phyloP scores from a whole-genome alignment of 495 filamentous ascomycete genomes.

The Usnea hakonensis region DNA sequence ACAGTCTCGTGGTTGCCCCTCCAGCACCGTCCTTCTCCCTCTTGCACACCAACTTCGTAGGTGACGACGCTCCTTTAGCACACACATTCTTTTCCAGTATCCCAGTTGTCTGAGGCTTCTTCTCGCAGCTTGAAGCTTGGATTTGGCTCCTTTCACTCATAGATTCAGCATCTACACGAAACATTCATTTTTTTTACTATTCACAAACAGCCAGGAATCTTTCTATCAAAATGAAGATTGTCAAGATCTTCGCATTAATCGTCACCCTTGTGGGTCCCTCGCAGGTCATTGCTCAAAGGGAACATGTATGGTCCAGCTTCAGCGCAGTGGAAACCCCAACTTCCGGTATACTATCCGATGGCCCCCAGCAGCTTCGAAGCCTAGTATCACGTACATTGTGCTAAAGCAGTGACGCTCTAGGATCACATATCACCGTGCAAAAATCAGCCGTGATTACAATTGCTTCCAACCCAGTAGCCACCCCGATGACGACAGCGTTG shows the following conservation, averaged over 20 bases:
- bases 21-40: not conserved
- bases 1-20: not conserved
- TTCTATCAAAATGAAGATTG: not conserved
- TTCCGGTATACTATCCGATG: not conserved
- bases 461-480: not conserved
- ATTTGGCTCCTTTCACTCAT: not conserved
- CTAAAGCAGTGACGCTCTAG: not conserved
- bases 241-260: not conserved
- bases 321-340: not conserved
- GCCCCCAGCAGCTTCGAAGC: not conserved
- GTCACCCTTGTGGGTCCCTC: conserved; percentile 2
- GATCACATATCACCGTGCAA: not conserved
- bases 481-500: not conserved
- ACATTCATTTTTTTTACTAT: not conserved
- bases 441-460: not conserved
- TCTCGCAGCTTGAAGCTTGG: conserved; percentile 1
- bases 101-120: not conserved
- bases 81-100: not conserved
- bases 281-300: not conserved
- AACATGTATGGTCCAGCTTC: not conserved
- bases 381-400: not conserved
- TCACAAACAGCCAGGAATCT: not conserved
- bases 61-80: conserved; percentile 3
- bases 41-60: not conserved
- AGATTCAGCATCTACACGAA: not conserved